Base-by-base conservation (phyloP, 257 asterid species). In the Capsicum pubescens region DNA sequence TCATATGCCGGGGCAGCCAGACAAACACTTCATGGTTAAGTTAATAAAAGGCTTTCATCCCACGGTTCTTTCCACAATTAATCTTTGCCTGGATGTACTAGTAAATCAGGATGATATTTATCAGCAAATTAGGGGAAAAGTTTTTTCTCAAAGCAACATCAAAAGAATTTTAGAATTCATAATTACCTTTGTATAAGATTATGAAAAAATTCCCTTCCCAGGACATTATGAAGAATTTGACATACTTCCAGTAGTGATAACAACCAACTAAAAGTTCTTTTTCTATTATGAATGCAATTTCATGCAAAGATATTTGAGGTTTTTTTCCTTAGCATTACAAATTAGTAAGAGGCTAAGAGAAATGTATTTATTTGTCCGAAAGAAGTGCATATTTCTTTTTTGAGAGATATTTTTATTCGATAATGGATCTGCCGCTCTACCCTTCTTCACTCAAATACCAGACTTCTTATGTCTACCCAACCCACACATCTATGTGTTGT, bases 21-120 rank as follows among this genome's bases (percentile, higher is more conserved):
- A 59, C 26, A 59, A 59, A 59, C 32, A 59, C 66, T 2, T 17
- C 10, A 17, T 17, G 46, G 58, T 44, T 44, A 71, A 72, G 80
- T 72, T n/a, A 72, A 39, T 72, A 46, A 72, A 57, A 72, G 46
- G 80, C n/a, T 44, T 10, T 17, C 58, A 46, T 5, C 80, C 80
- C 59, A 46, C 17, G 6, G 42, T 46, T 71, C 80, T n/a, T 71
- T 48, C 80, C 80, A n/a, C 36, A 46, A 42, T 72, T 11, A 46
- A 71, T 19, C 58, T 64, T 64, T 10, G 11, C 39, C n/a, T 71
- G 9, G 12, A 71, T 21, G 5, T 3, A 71, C 58, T 46, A 71
- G n/a, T 46, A 71, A 21, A 50, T 71, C 17, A 10, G n/a, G 58
- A 71, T 71, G 9, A 44, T 10, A 46, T 46, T 46, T 44, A 71